Conservation (phyloP, 2,329 filamentous ascomycete genomes). For the Diplocarpon rosae region DNA sequence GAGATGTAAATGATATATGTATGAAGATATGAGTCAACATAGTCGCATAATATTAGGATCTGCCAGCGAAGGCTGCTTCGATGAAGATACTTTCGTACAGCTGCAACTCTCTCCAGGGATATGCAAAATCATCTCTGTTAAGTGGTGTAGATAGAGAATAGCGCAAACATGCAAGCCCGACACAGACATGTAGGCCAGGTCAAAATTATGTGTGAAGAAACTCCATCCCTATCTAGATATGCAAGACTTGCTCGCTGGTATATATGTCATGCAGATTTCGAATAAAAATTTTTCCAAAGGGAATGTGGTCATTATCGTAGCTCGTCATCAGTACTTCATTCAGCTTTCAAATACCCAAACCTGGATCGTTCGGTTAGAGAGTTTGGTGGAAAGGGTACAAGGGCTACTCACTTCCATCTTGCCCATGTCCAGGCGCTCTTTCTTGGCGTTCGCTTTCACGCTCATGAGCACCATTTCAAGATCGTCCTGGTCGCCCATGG, state of each 20-base stretch:
- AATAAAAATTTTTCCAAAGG: conserved; percentile 5
- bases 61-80: neutral
- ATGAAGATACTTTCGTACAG: conserved; percentile 4
- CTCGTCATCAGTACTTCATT: conserved; percentile 7
- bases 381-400: neutral
- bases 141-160: no score
- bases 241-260: conserved; percentile 21
- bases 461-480: conserved; percentile 73
- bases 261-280: conserved; percentile 14
- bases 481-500: conserved; percentile 93
- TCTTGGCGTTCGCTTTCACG: conserved; percentile 57
- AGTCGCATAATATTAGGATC: no score
- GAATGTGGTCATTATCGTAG: conserved; percentile 3
- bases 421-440: conserved; percentile 68
- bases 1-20: no score
- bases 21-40: no score
- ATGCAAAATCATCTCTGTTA: no score
- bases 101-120: conserved; percentile 1
- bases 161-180: neutral
- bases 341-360: conserved; percentile 25
- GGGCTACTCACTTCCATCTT: conserved; percentile 78
- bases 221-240: conserved; percentile 17
- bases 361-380: conserved; percentile 14
- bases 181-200: conserved; percentile 4
- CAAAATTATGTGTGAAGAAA: conserved; percentile 12